A percentile compares a stretch with the other conserved stretches of the same genome.
Conservation (phyloP, 2,329 filamentous ascomycete species). For the Xylariaceae sp. region DNA sequence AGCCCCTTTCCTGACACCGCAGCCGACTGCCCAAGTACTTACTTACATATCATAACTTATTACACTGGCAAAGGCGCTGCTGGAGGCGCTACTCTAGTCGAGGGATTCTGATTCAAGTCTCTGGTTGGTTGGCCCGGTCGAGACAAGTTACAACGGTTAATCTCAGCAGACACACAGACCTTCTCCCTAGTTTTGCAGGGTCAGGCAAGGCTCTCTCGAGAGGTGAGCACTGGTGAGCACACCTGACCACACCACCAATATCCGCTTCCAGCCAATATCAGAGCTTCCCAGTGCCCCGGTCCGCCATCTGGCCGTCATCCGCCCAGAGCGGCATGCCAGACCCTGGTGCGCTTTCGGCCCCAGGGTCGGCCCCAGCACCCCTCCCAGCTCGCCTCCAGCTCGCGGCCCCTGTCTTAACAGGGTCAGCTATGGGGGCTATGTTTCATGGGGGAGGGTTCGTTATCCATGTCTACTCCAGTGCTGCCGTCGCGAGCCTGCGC, state of each 20-base stretch:
- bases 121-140: too few relatives aligned
- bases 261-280: conserved; percentile 13
- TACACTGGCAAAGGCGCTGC: too few relatives aligned
- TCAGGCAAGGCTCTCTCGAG: conserved; percentile 14
- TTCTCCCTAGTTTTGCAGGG: conserved; percentile 11
- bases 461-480: too few relatives aligned
- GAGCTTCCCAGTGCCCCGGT: conserved; percentile 15
- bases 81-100: too few relatives aligned
- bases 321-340: conserved; percentile 13
- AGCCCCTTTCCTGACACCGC: background rate
- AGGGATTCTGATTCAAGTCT: too few relatives aligned
- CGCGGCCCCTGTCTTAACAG: conserved; percentile 19
- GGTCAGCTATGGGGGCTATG: too few relatives aligned
- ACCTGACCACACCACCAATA: too few relatives aligned
- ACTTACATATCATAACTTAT: too few relatives aligned
- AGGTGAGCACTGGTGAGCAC: too few relatives aligned
- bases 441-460: too few relatives aligned
- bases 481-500: too few relatives aligned
- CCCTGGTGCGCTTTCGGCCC: conserved; percentile 1
- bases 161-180: conserved; percentile 1
- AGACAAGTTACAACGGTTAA: background rate
- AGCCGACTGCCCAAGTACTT: too few relatives aligned
- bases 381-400: conserved; percentile 3
- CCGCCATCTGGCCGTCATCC: conserved; percentile 22
- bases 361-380: background rate